Percentiles rank a stretch among this genome's conserved stretches.
phyloP scores from a whole-genome alignment of 768 basidiomycete species.

The Chalciporus sphaerocephalus region DNA sequence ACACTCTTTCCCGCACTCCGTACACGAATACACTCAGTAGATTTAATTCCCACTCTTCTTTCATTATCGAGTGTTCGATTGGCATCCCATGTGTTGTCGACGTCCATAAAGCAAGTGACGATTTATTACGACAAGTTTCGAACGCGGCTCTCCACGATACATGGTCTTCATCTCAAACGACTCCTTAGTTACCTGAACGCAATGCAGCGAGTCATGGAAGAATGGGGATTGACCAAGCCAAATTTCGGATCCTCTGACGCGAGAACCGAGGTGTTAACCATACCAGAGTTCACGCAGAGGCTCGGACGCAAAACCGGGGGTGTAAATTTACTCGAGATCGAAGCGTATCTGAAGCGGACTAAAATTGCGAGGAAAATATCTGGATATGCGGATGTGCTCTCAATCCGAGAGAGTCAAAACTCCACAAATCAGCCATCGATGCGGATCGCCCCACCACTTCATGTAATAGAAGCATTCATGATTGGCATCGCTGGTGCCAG shows the following conservation, averaged over 20 bases:
- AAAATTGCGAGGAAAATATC: conserved; percentile 83
- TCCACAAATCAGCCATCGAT: conserved; percentile 7
- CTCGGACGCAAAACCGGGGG: conserved; percentile 67
- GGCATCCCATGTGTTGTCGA: conserved; percentile 49
- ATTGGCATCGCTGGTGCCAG: conserved; percentile 70
- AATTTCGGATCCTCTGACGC: conserved; percentile 10
- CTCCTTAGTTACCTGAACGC: conserved; percentile 70
- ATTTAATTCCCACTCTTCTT: conserved; percentile 85
- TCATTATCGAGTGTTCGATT: conserved; percentile 76
- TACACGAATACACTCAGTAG: conserved; percentile 37
- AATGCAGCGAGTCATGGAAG: conserved; percentile 52
- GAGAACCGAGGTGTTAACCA: conserved; percentile 61
- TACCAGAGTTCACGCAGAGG: conserved; percentile 56
- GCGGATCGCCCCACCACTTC: conserved; percentile 67
- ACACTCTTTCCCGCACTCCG: neutral
- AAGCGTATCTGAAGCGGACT: conserved; percentile 73
- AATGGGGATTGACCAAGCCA: conserved; percentile 41
- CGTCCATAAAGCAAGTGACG: conserved; percentile 70
- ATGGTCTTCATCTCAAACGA: conserved; percentile 77
- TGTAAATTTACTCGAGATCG: conserved; percentile 81
- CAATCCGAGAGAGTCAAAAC: conserved; percentile 37
- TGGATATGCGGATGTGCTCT: conserved; percentile 70
- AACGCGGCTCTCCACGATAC: conserved; percentile 64
- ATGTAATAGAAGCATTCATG: conserved; percentile 76
- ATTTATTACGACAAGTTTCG: conserved; percentile 76